Base-by-base conservation (phyloP, 192 early-diverging fungal genomes). In the Backusella liffmaniae region DNA sequence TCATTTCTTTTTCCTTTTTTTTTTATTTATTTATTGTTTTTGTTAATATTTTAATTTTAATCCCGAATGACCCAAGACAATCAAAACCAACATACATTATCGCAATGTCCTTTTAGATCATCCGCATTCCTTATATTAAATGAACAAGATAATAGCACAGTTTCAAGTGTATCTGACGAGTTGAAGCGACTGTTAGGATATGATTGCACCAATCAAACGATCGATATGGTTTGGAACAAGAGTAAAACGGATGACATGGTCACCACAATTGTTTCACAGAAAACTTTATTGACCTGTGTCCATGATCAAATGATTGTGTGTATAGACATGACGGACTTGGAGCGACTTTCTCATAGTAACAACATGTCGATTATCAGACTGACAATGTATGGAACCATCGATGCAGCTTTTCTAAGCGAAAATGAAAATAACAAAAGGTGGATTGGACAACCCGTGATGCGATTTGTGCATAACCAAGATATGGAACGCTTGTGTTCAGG, bases 321-420 rank as follows among this genome's bases (percentile, higher is more conserved):
- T 74, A 42, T 65, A 26, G 65, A 74, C 29, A 65, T 74, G 12
- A 74, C 73, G 2, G 59, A 37, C 62, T 34, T 74, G 21, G 32
- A 74, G 9, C 65, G 68, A 35, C 62, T 69, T 18, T 36, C 9
- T 51, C 41, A 32, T 10, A 36, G 51, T 12, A 12, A 62, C 21
- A 16, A 8, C 53, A 73, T 67, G 12, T 26, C 67, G 3, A 77
- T 76, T 66, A 68, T 72, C 42, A 72, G 79, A n/a, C 23, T 80
- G 16, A 76, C 67, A 8, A 46, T 62, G 15, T 80, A 80, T 77
- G 79, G 79, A 56, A 70, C 75, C 18, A 80, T 80, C 16, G 74
- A 80, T 23, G 69, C 79, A 46, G 53, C 62, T 18, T 73, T 78
- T 49, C 9, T 51, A 65, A 73, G n/a, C 62, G 62, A 44, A 16